phyloP scores from a whole-genome alignment of 73 alveolate genomes.

The Paramecium sexaurelia region DNA sequence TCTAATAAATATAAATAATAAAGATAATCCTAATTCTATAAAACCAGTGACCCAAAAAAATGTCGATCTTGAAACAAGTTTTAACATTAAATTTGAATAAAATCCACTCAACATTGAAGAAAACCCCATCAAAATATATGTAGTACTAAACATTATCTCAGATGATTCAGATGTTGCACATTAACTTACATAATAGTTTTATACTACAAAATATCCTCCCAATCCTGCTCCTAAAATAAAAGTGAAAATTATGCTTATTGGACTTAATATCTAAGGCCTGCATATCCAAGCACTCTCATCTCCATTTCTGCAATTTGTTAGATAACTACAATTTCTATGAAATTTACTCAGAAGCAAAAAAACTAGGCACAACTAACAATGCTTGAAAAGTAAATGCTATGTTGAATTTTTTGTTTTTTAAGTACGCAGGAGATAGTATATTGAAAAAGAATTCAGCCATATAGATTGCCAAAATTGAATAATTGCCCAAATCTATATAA shows the following conservation, averaged over 20 bases:
- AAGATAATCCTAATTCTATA: background rate
- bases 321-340: background rate
- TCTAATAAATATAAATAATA: background rate
- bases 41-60: background rate
- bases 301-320: background rate
- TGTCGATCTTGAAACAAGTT: background rate
- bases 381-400: slow-evolving; percentile 15
- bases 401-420: background rate
- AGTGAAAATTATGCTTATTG: background rate
- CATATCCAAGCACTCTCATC: background rate
- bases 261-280: background rate
- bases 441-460: background rate
- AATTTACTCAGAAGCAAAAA: background rate
- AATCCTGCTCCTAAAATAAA: slow-evolving; percentile 17
- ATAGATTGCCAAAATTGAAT: background rate
- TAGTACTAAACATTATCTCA: slow-evolving; percentile 11
- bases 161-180: background rate
- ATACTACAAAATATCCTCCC: slow-evolving; percentile 15
- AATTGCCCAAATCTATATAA: slow-evolving; percentile 4
- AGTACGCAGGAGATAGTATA: background rate
- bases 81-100: background rate
- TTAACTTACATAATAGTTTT: slow-evolving; percentile 33
- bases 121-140: background rate
- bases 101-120: slow-evolving; percentile 23
- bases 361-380: background rate